Evolutionary conservation across 139 green algal species (phyloP).

Genomic region (Coccomyxa sp.): DNA sequence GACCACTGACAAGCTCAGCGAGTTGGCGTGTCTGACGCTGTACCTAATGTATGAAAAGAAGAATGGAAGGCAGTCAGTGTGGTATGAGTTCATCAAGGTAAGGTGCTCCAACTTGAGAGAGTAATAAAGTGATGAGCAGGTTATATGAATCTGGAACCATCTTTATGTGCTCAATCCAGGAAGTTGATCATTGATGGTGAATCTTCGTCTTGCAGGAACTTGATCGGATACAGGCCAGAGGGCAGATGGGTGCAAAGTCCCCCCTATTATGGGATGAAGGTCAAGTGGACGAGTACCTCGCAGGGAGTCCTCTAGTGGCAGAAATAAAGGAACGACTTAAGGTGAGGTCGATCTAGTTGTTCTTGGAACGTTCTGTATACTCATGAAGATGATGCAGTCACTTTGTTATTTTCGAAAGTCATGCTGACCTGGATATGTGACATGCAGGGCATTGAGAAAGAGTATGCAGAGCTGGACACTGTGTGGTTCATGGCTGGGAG

Average conservation of each 20-base stretch:
- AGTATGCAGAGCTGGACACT: slow-evolving; percentile 79
- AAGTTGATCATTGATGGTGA: background rate
- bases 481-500: slow-evolving; percentile 75
- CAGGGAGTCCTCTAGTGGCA: slow-evolving; percentile 70
- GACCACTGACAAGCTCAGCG: slow-evolving; percentile 86
- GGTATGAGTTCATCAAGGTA: slow-evolving; percentile 80
- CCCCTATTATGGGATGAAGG: slow-evolving; percentile 79
- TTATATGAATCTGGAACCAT: no score
- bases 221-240: slow-evolving; percentile 53
- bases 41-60: slow-evolving; percentile 98
- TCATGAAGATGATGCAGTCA: no score
- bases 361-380: no score
- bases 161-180: no score
- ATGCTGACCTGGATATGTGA: background rate
- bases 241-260: slow-evolving; percentile 62
- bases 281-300: slow-evolving; percentile 60
- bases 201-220: slow-evolving; percentile 50
- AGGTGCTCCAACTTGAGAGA: background rate
- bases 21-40: slow-evolving; percentile 84
- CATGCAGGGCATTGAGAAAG: slow-evolving; percentile 20
- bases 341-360: background rate
- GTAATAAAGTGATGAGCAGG: no score
- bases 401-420: background rate
- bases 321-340: slow-evolving; percentile 56
- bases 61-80: slow-evolving; percentile 61